phyloP scores from a whole-genome alignment of 345 rosid genomes.

The Bretschneidera sinensis region DNA sequence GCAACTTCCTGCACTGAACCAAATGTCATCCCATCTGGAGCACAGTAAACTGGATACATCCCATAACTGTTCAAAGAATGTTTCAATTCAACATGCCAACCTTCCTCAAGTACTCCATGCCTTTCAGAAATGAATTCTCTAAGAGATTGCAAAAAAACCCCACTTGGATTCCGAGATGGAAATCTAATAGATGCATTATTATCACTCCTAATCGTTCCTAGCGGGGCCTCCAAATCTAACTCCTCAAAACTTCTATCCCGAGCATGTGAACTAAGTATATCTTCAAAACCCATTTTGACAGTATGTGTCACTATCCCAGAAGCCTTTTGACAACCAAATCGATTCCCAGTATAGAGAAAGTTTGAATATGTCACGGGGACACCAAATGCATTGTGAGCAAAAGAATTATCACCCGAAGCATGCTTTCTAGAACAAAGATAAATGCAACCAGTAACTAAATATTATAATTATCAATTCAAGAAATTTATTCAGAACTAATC shows the following conservation, averaged over 20 bases:
- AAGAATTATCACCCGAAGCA: conserved; percentile 46
- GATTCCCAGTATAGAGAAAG: conserved; percentile 36
- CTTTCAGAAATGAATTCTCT: conserved; percentile 72
- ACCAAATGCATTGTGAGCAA: conserved; percentile 48
- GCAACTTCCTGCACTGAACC: conserved; percentile 82
- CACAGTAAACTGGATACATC: conserved; percentile 53
- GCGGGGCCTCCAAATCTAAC: conserved; percentile 46
- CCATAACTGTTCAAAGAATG: conserved; percentile 47
- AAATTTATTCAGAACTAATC: conserved; percentile 8
- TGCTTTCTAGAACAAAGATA: conserved; percentile 55
- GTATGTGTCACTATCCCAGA: conserved; percentile 33
- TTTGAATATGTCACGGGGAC: conserved; percentile 45
- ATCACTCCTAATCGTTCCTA: conserved; percentile 39
- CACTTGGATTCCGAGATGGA: conserved; percentile 56
- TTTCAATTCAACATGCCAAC: conserved; percentile 75
- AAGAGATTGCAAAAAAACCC: conserved; percentile 68
- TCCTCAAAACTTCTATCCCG: conserved; percentile 32
- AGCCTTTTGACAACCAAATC: conserved; percentile 43
- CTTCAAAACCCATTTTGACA: conserved; percentile 37
- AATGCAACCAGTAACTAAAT: conserved; percentile 29
- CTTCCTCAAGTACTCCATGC: conserved; percentile 80
- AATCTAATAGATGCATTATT: conserved; percentile 41
- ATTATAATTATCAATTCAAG: conserved; percentile 13
- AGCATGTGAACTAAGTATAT: conserved; percentile 36
- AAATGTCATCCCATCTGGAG: conserved; percentile 82